Conservation (phyloP, 2,329 filamentous ascomycete genomes). For the Cercospora berteroae region DNA sequence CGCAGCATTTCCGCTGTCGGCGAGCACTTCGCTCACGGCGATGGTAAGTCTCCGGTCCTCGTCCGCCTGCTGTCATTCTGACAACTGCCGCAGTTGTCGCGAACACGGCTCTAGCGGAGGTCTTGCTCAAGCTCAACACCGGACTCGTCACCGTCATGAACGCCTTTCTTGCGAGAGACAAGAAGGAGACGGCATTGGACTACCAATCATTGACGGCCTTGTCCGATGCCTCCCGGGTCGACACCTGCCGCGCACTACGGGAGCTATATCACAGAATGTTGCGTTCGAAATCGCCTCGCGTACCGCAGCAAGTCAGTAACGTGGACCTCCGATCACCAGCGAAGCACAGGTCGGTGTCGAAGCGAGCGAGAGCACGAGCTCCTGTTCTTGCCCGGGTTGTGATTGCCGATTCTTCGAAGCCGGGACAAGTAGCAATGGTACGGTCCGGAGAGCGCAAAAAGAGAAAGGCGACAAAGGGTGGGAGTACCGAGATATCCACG, state of each 20-base stretch:
- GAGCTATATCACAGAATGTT: conserved; percentile 38
- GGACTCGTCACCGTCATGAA: conserved; percentile 49
- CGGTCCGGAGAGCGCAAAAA: conserved; percentile 27
- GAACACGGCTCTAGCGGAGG: conserved; percentile 47
- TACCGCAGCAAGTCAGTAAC: not conserved
- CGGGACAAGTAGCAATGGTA: conserved; percentile 32
- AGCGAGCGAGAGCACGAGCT: conserved; percentile 20
- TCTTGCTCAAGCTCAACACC: conserved; percentile 48
- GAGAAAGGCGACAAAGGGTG: conserved; percentile 1
- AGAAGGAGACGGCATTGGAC: conserved; percentile 38
- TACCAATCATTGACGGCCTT: conserved; percentile 46
- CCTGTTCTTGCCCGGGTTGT: conserved; percentile 33
- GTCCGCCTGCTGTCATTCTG: not conserved
- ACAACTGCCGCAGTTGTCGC: conserved; percentile 40
- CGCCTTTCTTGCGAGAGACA: conserved; percentile 43
- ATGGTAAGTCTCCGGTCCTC: conserved; percentile 38
- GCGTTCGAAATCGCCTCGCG: not conserved
- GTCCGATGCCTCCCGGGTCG: conserved; percentile 47
- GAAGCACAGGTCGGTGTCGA: conserved; percentile 3
- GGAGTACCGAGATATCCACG: not conserved
- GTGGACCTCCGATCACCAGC: not conserved
- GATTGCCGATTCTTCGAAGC: conserved; percentile 33
- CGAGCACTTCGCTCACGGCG: conserved; percentile 44
- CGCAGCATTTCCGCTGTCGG: conserved; percentile 40
- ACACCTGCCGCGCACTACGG: conserved; percentile 45